These are phyloP conservation scores for Penicillium silybi DNA, from an alignment of 495 filamentous ascomycete species.

Conservation along the genomic window DNA sequence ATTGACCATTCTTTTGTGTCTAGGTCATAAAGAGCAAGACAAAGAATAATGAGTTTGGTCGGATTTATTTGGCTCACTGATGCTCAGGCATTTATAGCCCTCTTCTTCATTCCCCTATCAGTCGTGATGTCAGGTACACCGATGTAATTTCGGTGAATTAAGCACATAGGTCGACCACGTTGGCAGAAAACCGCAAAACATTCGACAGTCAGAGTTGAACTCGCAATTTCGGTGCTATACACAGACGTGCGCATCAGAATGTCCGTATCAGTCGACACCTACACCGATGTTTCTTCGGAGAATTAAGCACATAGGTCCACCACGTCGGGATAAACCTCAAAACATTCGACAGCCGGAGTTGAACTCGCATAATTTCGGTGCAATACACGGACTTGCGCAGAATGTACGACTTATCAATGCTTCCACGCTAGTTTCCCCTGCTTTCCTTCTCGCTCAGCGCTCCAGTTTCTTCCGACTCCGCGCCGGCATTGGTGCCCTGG, in stretches of 20 bases:
- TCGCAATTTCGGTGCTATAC: no score
- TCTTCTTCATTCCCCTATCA: slow-evolving; percentile 3
- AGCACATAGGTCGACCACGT: no score
- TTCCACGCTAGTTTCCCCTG: slow-evolving; percentile 1
- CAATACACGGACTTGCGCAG: not conserved
- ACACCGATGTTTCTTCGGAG: slow-evolving; percentile 6
- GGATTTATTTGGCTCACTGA: not conserved
- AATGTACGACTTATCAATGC: not conserved
- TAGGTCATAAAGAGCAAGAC: not conserved
- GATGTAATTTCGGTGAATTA: no score
- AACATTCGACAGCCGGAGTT: not conserved
- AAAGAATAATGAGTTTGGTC: not conserved
- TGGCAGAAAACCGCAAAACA: no score
- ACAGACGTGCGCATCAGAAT: no score
- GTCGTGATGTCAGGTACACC: no score
- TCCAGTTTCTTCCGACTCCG: not conserved
- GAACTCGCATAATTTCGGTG: not conserved
- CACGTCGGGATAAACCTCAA: not conserved
- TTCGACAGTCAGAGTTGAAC: no score
- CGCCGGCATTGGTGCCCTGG: slow-evolving; percentile 3
- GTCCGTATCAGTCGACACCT: not conserved
- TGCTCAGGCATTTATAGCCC: not conserved
- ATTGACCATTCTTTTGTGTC: not conserved
- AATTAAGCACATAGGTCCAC: slow-evolving; percentile 1
- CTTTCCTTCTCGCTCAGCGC: not conserved